Percentiles rank a stretch among this genome's conserved stretches.
Evolutionary conservation across 169 alveolate species (phyloP).

Genomic region (Cryptosporidium bovis): DNA sequence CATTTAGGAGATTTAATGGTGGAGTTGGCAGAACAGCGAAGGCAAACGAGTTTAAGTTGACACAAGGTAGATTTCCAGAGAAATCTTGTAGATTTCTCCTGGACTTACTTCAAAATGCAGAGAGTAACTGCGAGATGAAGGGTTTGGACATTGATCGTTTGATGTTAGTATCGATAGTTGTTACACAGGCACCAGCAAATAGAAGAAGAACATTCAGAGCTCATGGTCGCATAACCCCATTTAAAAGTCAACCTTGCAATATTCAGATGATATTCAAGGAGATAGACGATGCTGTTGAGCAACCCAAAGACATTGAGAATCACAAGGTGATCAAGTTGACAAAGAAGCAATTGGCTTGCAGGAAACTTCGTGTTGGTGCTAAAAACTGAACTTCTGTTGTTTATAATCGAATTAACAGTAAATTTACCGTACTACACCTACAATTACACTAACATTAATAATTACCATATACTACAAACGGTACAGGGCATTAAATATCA

Average conservation of each 20-base stretch:
- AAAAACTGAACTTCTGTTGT: not conserved
- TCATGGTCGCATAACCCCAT: conserved; percentile 97
- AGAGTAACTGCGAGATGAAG: conserved; percentile 96
- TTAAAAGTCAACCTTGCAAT: conserved; percentile 91
- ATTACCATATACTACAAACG: too few relatives aligned
- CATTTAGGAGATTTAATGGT: conserved; percentile 95
- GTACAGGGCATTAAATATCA: too few relatives aligned
- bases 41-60: conserved; percentile 93
- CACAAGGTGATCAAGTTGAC: conserved; percentile 82
- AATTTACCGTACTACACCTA: too few relatives aligned
- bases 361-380: conserved; percentile 80
- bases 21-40: conserved; percentile 97
- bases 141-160: conserved; percentile 92
- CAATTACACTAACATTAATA: too few relatives aligned
- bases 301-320: conserved; percentile 78
- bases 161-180: conserved; percentile 91
- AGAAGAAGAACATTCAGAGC: conserved; percentile 99
- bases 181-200: conserved; percentile 95
- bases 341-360: conserved; percentile 84
- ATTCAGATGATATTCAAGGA: conserved; percentile 89
- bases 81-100: conserved; percentile 93
- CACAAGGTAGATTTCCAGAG: conserved; percentile 98
- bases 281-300: conserved; percentile 84
- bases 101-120: conserved; percentile 92
- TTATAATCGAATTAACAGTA: too few relatives aligned